A percentile compares a stretch with the other conserved stretches of the same genome.
Conservation (phyloP, 208 protist genomes). For the Willaertia magna region DNA sequence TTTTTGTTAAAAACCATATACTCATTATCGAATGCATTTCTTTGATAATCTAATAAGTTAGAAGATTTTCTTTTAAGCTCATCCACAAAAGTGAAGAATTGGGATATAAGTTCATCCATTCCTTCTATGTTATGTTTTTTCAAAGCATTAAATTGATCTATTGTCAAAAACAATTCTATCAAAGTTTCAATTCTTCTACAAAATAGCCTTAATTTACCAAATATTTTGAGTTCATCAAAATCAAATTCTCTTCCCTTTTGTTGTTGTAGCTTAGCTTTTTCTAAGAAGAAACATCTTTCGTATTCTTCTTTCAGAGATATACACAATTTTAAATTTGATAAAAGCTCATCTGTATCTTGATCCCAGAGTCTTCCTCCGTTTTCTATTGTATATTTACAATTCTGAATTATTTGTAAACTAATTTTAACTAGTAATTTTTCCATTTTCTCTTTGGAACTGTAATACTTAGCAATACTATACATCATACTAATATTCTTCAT, state of each 20-base stretch:
- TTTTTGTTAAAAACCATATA: constrained; percentile 84
- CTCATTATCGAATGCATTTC: constrained; percentile 83
- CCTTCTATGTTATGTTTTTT: constrained; percentile 76
- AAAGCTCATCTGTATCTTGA: constrained; percentile 58
- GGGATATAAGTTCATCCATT: constrained; percentile 73
- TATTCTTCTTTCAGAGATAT: constrained; percentile 79
- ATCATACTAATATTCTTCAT: constrained; percentile 92
- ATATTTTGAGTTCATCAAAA: constrained; percentile 84
- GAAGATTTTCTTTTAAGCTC: constrained; percentile 67
- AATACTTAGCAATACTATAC: constrained; percentile 87
- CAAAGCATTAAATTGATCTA: constrained; percentile 86
- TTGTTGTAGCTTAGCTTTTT: constrained; percentile 62
- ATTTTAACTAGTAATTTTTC: constrained; percentile 91
- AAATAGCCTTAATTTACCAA: constrained; percentile 93
- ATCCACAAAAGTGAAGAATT: constrained; percentile 77
- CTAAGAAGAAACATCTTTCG: constrained; percentile 35
- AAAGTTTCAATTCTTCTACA: constrained; percentile 88
- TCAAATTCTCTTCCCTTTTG: constrained; percentile 52
- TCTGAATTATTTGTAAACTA: constrained; percentile 84
- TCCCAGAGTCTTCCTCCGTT: constrained; percentile 78
- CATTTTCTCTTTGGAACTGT: constrained; percentile 74
- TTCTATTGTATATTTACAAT: constrained; percentile 78
- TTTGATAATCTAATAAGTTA: constrained; percentile 81
- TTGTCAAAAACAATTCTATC: constrained; percentile 81
- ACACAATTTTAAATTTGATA: constrained; percentile 62